phyloP scores from a whole-genome alignment of 2,329 filamentous ascomycete species.

The Arthrobotrys conoides region DNA sequence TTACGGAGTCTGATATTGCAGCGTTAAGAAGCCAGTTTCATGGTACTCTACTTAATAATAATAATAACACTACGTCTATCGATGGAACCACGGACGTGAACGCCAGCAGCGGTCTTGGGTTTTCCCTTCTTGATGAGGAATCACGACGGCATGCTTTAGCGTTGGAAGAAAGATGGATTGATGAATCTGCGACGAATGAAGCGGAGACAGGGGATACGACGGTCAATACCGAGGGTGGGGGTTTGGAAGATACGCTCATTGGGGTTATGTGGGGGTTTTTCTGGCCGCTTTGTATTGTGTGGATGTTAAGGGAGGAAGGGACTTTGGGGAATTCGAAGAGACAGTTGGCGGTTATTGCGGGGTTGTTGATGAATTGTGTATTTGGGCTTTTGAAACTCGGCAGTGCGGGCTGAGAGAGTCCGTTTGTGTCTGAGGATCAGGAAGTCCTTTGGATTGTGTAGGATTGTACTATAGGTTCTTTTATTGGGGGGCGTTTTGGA shows the following conservation, averaged over 20 bases:
- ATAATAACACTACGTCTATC: conserved; percentile 77
- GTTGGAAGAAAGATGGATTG: conserved; percentile 67
- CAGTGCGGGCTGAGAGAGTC: conserved; percentile 41
- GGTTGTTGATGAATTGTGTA: conserved; percentile 82
- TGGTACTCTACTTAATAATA: conserved; percentile 75
- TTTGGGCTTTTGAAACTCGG: conserved; percentile 78
- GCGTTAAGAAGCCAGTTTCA: conserved; percentile 89
- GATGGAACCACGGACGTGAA: conserved; percentile 74
- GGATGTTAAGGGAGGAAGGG: conserved; percentile 82
- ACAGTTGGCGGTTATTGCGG: conserved; percentile 87
- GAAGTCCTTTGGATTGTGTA: not conserved
- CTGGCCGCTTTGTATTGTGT: conserved; percentile 89
- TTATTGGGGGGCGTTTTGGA: not conserved
- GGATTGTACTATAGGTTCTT: not conserved
- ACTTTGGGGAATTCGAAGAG: conserved; percentile 83
- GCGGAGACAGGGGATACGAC: conserved; percentile 69
- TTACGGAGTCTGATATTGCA: conserved; percentile 85
- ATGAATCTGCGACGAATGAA: conserved; percentile 65
- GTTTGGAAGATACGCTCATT: conserved; percentile 87
- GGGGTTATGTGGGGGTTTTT: conserved; percentile 94
- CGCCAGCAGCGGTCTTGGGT: conserved; percentile 66
- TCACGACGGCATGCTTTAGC: conserved; percentile 65
- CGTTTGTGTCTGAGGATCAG: not conserved
- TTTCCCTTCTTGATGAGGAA: conserved; percentile 60
- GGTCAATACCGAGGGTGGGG: conserved; percentile 69